Conservation (phyloP, 164 flowering plant genomes). For the Stephania japonica region DNA sequence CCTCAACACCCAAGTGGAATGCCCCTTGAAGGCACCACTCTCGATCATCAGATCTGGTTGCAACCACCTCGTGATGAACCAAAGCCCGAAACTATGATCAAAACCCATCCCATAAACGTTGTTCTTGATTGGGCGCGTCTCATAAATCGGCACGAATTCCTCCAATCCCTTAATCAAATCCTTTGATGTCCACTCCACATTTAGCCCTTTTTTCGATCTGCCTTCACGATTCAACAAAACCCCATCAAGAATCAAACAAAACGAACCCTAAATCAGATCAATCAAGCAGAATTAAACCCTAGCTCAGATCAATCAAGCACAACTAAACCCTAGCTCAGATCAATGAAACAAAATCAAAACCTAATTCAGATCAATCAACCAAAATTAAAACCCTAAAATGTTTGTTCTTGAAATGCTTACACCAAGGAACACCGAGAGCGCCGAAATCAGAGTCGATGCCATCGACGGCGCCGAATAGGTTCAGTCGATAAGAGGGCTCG, state of each 20-base stretch:
- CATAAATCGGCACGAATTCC: conserved; percentile 94
- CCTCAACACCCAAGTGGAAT: conserved; percentile 96
- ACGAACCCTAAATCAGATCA: too few species aligned
- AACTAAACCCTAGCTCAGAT: too few species aligned
- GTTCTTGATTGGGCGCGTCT: conserved; percentile 85
- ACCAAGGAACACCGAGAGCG: conserved; percentile 93
- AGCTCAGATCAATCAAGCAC: too few species aligned
- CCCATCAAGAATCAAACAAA: too few species aligned
- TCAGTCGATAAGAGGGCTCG: conserved; percentile 33
- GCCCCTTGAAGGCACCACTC: conserved; percentile 99
- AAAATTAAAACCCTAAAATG: too few species aligned
- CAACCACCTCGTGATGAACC: conserved; percentile 93
- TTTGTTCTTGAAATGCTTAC: conserved; percentile 29
- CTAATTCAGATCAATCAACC: too few species aligned
- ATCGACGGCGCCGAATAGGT: conserved; percentile 52
- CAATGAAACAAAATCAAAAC: too few species aligned
- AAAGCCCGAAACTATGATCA: conserved; percentile 98
- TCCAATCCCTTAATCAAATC: conserved; percentile 88
- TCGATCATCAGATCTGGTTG: conserved; percentile 94
- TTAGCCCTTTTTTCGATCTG: conserved; percentile 94
- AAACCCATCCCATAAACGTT: conserved; percentile 98
- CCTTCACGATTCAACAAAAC: conserved; percentile 40
- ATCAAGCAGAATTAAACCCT: too few species aligned
- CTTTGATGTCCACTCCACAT: conserved; percentile 86
- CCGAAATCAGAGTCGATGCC: conserved; percentile 81